phyloP scores from a whole-genome alignment of 192 early-diverging fungal species.

The Coemansia sp. region DNA sequence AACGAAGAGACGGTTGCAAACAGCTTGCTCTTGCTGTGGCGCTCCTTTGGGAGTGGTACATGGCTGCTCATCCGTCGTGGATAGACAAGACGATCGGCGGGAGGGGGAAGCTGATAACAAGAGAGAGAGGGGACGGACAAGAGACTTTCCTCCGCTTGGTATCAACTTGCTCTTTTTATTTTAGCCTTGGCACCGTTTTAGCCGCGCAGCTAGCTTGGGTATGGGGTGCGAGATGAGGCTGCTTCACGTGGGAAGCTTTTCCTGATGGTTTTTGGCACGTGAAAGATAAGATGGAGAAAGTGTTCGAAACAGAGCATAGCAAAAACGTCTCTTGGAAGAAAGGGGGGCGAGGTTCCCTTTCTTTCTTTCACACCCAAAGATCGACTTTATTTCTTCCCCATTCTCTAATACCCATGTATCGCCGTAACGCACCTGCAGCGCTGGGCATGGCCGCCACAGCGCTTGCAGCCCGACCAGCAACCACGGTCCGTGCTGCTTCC shows the following conservation, averaged over 20 bases:
- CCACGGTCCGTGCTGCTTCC: neutral
- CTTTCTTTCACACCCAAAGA: neutral
- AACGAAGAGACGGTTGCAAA: conserved; percentile 39
- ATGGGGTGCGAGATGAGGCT: too few species aligned
- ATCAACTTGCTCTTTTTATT: too few species aligned
- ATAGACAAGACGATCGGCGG: neutral
- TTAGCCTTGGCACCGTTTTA: too few species aligned
- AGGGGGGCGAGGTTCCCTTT: neutral
- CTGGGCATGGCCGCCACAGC: conserved; percentile 1
- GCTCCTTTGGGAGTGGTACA: conserved; percentile 42
- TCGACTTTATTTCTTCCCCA: neutral
- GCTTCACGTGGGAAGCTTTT: too few species aligned
- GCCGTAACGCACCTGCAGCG: neutral
- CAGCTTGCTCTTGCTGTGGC: conserved; percentile 54
- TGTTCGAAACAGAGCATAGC: too few species aligned
- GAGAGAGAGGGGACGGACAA: too few species aligned
- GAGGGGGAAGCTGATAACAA: neutral
- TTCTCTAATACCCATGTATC: neutral
- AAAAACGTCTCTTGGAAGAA: too few species aligned
- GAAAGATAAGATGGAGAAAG: neutral
- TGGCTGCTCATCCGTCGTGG: conserved; percentile 46
- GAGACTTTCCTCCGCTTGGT: too few species aligned
- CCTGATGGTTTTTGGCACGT: neutral
- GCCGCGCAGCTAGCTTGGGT: too few species aligned
- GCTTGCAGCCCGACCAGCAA: neutral